Evolutionary conservation across 371 early-diverging fungal species (phyloP).

Genomic region (Sporodiniella umbellata): DNA sequence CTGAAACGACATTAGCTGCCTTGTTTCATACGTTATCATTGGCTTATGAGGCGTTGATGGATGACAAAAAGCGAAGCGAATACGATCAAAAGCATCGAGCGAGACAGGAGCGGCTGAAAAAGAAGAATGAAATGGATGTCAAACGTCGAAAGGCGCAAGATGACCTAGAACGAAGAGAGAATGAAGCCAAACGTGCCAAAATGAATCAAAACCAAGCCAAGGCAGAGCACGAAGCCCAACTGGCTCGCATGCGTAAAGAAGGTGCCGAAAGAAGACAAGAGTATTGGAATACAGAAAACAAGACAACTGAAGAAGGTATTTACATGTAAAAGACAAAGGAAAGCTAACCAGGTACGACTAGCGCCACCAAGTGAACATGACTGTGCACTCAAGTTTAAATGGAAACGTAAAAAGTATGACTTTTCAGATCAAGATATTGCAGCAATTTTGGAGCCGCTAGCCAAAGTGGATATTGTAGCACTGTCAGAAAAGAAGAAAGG

Average conservation of each 20-base stretch:
- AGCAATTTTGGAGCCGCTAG: conserved; percentile 23
- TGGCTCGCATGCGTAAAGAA: conserved; percentile 41
- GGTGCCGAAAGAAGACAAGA: conserved; percentile 41
- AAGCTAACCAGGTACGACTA: conserved; percentile 1
- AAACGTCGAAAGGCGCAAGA: conserved; percentile 42
- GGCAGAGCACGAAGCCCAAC: conserved; percentile 37
- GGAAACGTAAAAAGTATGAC: conserved; percentile 40
- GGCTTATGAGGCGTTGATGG: conserved; percentile 36
- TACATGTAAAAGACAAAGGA: background rate
- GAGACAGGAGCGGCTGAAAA: conserved; percentile 38
- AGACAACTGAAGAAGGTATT: conserved; percentile 23
- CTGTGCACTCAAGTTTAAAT: conserved; percentile 42
- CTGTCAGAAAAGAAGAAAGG: conserved; percentile 38
- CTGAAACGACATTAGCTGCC: conserved; percentile 19
- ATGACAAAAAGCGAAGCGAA: conserved; percentile 30
- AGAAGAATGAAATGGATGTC: conserved; percentile 43
- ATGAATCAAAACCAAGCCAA: conserved; percentile 38
- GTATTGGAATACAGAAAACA: conserved; percentile 29
- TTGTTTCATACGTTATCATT: conserved; percentile 36
- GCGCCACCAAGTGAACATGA: conserved; percentile 39
- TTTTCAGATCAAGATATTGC: conserved; percentile 30
- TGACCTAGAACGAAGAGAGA: conserved; percentile 43
- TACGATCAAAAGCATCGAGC: conserved; percentile 43
- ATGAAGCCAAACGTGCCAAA: conserved; percentile 33
- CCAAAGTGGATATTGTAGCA: conserved; percentile 34